These are phyloP conservation scores for Tolypocladium guangdongense DNA, from an alignment of 2,329 filamentous ascomycete species.

Conservation along the genomic window DNA sequence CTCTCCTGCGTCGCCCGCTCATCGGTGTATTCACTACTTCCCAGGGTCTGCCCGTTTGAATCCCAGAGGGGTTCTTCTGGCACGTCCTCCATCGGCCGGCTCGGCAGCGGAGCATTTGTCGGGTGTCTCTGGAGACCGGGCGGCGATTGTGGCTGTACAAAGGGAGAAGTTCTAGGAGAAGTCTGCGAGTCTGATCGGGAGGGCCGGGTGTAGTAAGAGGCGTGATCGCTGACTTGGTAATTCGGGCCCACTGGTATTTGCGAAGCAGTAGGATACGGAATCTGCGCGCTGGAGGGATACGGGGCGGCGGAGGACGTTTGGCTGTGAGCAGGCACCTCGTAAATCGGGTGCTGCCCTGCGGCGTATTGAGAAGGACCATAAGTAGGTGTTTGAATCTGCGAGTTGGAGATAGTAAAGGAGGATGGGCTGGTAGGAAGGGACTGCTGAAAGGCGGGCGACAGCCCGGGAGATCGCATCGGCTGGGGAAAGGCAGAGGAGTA, in stretches of 20 bases:
- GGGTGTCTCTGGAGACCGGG: slow-evolving; percentile 44
- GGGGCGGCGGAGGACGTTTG: slow-evolving; percentile 16
- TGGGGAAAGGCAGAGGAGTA: slow-evolving; percentile 13
- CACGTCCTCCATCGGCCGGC: slow-evolving; percentile 34
- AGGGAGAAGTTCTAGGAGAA: slow-evolving; percentile 36
- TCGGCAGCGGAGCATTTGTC: slow-evolving; percentile 49
- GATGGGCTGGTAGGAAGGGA: slow-evolving; percentile 24
- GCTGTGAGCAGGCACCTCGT: not conserved
- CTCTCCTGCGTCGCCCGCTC: slow-evolving; percentile 37
- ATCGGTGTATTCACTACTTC: slow-evolving; percentile 15
- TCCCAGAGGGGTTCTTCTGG: slow-evolving; percentile 30
- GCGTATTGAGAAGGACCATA: slow-evolving; percentile 26
- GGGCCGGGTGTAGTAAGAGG: slow-evolving; percentile 31
- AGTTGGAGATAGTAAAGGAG: slow-evolving; percentile 12
- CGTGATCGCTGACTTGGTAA: slow-evolving; percentile 35
- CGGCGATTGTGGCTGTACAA: slow-evolving; percentile 27
- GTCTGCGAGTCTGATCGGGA: slow-evolving; percentile 39
- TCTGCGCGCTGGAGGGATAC: slow-evolving; percentile 23
- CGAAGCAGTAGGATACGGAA: slow-evolving; percentile 40
- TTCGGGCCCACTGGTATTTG: slow-evolving; percentile 42
- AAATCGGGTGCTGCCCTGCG: slow-evolving; percentile 20
- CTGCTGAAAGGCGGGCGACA: slow-evolving; percentile 29
- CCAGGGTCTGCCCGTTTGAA: slow-evolving; percentile 20
- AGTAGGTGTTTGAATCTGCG: slow-evolving; percentile 15
- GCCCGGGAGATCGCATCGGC: slow-evolving; percentile 14